phyloP scores from a whole-genome alignment of 768 basidiomycete species.

The Leccinum aurantiacum region DNA sequence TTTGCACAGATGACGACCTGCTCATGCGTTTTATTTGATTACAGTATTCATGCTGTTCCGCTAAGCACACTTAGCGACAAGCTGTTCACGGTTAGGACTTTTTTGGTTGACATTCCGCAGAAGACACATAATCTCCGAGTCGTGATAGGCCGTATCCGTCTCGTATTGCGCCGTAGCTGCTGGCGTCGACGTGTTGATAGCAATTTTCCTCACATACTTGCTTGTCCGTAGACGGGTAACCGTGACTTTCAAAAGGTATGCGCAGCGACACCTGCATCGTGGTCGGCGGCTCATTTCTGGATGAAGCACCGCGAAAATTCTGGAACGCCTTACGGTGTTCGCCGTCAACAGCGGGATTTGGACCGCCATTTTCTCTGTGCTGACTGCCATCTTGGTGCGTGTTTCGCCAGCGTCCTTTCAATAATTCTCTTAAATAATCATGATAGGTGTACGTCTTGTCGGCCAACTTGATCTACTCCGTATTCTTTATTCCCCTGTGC shows the following conservation, averaged over 20 bases:
- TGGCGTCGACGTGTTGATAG: not conserved
- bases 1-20: not conserved
- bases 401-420: not conserved
- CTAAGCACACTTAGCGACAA: not conserved
- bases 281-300: not conserved
- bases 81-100: not conserved
- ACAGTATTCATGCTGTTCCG: conserved; percentile 1
- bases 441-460: not conserved
- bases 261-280: not conserved
- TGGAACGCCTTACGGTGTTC: conserved; percentile 3
- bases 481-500: not conserved
- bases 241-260: not conserved
- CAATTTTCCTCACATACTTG: conserved; percentile 2
- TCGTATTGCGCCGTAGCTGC: conserved; percentile 2
- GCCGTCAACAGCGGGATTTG: conserved; percentile 5
- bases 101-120: not conserved
- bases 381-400: conserved; percentile 4
- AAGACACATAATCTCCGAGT: not conserved
- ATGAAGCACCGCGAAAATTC: not conserved
- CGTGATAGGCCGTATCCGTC: conserved; percentile 1
- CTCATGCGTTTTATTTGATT: not conserved
- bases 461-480: not conserved
- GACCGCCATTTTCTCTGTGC: conserved; percentile 3
- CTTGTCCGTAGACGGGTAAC: not conserved
- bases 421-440: not conserved